These are phyloP conservation scores for Geranium incanum DNA, from an alignment of 441 rosid genomes.

Conservation along the genomic window DNA sequence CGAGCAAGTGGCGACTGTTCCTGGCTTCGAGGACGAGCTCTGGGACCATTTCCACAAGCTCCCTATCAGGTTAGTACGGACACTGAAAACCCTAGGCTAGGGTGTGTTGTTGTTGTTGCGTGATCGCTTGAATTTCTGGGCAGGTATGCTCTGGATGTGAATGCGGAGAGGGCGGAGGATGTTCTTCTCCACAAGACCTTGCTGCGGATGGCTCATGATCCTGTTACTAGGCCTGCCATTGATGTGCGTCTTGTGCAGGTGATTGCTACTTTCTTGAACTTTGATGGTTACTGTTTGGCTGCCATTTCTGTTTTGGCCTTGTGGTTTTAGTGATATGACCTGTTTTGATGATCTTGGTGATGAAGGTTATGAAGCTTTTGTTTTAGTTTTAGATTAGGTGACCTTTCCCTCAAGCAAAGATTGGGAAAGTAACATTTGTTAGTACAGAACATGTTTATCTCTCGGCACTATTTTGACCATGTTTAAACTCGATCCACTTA, in stretches of 20 bases:
- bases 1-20: constrained; percentile 29
- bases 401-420: not conserved
- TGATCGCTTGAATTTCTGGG: not conserved
- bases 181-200: constrained; percentile 64
- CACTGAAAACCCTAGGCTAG: not conserved
- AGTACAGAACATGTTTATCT: not conserved
- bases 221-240: constrained; percentile 48
- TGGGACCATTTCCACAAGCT: constrained; percentile 52
- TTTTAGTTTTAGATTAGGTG: not conserved
- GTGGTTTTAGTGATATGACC: not conserved
- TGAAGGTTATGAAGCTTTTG: not conserved
- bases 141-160: constrained; percentile 62
- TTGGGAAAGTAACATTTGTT: not conserved
- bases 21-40: constrained; percentile 53
- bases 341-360: not conserved
- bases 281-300: constrained; percentile 20
- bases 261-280: constrained; percentile 13
- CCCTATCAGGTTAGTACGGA: constrained; percentile 31
- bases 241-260: constrained; percentile 62
- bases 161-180: constrained; percentile 61
- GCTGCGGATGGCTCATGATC: constrained; percentile 42
- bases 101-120: not conserved
- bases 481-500: too few species aligned
- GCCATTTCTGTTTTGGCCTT: not conserved
- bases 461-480: not conserved